These are phyloP conservation scores for Paecilomyces sp. DNA, from an alignment of 2,329 filamentous ascomycete genomes.

Conservation along the genomic window DNA sequence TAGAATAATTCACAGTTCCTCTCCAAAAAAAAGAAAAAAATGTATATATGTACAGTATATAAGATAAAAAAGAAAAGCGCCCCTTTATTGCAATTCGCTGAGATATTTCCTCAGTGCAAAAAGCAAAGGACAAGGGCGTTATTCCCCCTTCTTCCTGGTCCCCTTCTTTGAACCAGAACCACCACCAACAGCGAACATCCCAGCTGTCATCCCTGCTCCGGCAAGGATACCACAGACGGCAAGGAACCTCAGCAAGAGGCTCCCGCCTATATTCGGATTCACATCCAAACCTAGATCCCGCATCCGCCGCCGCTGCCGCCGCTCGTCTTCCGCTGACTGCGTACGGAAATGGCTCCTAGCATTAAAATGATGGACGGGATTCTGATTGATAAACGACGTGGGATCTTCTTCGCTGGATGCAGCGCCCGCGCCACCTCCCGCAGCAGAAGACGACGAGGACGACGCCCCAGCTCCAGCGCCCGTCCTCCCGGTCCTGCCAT, in stretches of 20 bases:
- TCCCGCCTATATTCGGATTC: constrained; percentile 14
- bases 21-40: not conserved
- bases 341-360: constrained; percentile 64
- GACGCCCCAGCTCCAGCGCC: constrained; percentile 38
- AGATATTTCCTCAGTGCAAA: not conserved
- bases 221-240: constrained; percentile 32
- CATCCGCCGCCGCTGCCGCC: constrained; percentile 38
- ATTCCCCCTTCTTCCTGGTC: not conserved
- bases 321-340: constrained; percentile 56
- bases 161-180: constrained; percentile 2
- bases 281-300: constrained; percentile 27
- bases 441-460: constrained; percentile 6
- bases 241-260: constrained; percentile 28
- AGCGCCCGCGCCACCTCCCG: not conserved
- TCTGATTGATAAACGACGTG: constrained; percentile 30
- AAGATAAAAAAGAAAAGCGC: not conserved
- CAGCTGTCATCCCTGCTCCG: constrained; percentile 21
- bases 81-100: not conserved
- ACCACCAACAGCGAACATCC: constrained; percentile 13
- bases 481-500: constrained; percentile 58
- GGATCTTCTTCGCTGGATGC: constrained; percentile 19
- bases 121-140: not conserved
- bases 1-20: not conserved
- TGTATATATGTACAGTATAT: not conserved
- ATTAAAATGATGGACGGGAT: constrained; percentile 72